These are phyloP conservation scores for Mycosphaerella sp. DNA, from an alignment of 2,329 filamentous ascomycete genomes.

Conservation along the genomic window DNA sequence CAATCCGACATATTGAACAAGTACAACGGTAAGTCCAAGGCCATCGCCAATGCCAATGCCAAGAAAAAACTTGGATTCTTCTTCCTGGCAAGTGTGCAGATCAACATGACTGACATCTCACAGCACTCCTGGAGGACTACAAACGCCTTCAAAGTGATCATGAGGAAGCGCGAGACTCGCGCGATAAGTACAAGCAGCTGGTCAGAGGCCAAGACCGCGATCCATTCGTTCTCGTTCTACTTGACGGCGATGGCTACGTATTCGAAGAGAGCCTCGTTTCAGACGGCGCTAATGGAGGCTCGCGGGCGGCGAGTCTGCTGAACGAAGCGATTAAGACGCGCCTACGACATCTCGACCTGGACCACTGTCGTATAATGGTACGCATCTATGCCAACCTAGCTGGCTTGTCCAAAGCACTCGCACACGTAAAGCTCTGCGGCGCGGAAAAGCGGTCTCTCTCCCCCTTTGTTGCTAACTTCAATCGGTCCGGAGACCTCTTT, in stretches of 20 bases:
- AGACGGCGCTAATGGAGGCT: slow-evolving; percentile 45
- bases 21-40: slow-evolving; percentile 25
- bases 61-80: too few relatives aligned
- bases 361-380: slow-evolving; percentile 46
- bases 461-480: slow-evolving; percentile 51
- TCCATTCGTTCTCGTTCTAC: slow-evolving; percentile 54
- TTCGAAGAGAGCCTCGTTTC: slow-evolving; percentile 32
- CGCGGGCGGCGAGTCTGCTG: slow-evolving; percentile 49
- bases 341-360: slow-evolving; percentile 42
- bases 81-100: too few relatives aligned
- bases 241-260: slow-evolving; percentile 57
- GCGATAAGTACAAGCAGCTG: slow-evolving; percentile 52
- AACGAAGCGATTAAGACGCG: slow-evolving; percentile 47
- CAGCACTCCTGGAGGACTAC: slow-evolving; percentile 47
- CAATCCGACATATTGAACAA: slow-evolving; percentile 34
- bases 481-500: slow-evolving; percentile 50
- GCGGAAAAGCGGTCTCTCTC: slow-evolving; percentile 52
- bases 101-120: neutral
- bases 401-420: slow-evolving; percentile 43
- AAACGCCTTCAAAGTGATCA: slow-evolving; percentile 51
- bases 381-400: slow-evolving; percentile 44
- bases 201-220: slow-evolving; percentile 45
- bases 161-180: slow-evolving; percentile 49
- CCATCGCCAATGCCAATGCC: too few relatives aligned
- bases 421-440: slow-evolving; percentile 45